Percentiles rank a stretch among this genome's conserved stretches.
Conservation (phyloP, 257 asterid genomes). For the Fraxinus excelsior region DNA sequence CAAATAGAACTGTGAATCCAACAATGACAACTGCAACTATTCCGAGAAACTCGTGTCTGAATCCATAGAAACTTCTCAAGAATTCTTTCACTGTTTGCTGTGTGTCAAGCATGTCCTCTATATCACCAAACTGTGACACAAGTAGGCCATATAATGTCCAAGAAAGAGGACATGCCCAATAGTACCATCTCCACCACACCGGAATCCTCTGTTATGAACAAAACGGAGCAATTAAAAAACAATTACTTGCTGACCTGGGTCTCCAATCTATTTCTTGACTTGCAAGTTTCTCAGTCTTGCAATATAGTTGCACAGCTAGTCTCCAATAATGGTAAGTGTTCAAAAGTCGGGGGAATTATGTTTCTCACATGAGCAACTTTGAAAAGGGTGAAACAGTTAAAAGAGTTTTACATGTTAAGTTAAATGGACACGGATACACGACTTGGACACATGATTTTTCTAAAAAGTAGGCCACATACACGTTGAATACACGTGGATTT, state of each 20-base stretch:
- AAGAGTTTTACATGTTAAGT: too few relatives aligned
- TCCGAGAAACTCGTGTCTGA: conserved; percentile 56
- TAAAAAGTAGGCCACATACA: too few relatives aligned
- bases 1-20: conserved; percentile 41
- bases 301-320: background rate
- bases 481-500: too few relatives aligned
- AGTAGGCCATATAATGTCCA: conserved; percentile 54
- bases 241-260: background rate
- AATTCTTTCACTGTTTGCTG: conserved; percentile 42
- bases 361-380: background rate
- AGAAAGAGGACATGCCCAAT: conserved; percentile 48
- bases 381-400: too few relatives aligned
- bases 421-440: too few relatives aligned
- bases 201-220: conserved; percentile 39
- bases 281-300: background rate
- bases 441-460: too few relatives aligned
- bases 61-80: conserved; percentile 48
- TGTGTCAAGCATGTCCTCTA: conserved; percentile 13
- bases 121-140: conserved; percentile 49
- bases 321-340: background rate
- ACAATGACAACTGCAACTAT: conserved; percentile 41
- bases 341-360: background rate
- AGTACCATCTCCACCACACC: conserved; percentile 66
- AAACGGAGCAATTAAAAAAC: background rate
- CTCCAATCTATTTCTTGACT: background rate